phyloP scores from a whole-genome alignment of 345 rosid genomes.

The Populus deltoides region DNA sequence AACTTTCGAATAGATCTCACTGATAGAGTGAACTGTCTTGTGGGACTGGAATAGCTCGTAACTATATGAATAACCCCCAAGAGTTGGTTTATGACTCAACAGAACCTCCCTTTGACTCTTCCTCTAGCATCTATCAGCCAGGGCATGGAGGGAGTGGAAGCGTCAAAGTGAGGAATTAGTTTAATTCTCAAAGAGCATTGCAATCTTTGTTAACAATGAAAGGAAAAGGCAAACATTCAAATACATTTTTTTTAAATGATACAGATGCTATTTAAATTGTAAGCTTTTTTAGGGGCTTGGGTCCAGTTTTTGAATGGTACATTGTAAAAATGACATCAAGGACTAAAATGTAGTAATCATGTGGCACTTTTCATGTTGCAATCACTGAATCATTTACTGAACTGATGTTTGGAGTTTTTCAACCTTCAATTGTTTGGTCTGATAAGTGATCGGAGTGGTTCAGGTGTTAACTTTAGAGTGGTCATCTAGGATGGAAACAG shows the following conservation, averaged over 20 bases:
- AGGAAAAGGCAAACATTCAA: too few species aligned
- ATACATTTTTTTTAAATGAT: too few species aligned
- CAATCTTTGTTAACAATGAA: too few species aligned
- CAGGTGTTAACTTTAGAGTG: slow-evolving; percentile 77
- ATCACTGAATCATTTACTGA: background rate
- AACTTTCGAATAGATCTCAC: background rate
- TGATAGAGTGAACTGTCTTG: background rate
- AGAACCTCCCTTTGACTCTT: too few species aligned
- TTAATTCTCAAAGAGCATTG: too few species aligned
- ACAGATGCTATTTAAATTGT: too few species aligned
- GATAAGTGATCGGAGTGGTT: slow-evolving; percentile 6
- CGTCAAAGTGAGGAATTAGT: too few species aligned
- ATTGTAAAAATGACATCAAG: background rate
- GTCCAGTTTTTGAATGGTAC: background rate
- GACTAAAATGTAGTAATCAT: background rate
- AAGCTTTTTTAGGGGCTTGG: too few species aligned
- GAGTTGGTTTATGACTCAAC: background rate
- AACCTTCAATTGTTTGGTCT: background rate
- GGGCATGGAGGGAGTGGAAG: too few species aligned
- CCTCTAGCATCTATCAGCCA: too few species aligned
- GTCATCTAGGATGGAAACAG: slow-evolving; percentile 58
- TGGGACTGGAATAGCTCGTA: background rate
- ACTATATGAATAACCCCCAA: background rate
- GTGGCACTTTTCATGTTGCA: background rate
- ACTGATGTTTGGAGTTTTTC: slow-evolving; percentile 6